A percentile compares a stretch with the other conserved stretches of the same genome.
phyloP scores from a whole-genome alignment of 164 flowering plant genomes.

The Vitis riparia region DNA sequence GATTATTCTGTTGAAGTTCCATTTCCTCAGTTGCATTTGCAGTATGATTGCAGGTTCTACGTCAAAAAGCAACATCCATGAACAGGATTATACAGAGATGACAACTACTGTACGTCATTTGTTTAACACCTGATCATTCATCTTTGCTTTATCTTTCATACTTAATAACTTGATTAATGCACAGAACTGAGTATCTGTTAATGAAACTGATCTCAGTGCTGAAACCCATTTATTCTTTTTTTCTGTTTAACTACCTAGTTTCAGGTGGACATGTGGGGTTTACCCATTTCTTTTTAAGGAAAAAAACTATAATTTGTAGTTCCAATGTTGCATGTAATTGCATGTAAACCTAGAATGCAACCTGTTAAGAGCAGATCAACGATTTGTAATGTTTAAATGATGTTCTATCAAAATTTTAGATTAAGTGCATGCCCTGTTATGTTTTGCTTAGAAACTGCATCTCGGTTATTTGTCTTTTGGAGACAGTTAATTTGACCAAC shows the following conservation, averaged over 20 bases:
- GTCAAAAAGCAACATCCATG: conserved; percentile 98
- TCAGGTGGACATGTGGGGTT: too few relatives aligned
- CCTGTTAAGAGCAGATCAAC: too few relatives aligned
- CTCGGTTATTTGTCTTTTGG: neutral
- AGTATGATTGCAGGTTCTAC: conserved; percentile 77
- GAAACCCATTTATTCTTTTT: neutral
- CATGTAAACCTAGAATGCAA: too few relatives aligned
- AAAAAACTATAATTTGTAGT: neutral
- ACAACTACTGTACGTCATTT: conserved; percentile 63
- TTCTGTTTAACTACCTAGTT: neutral
- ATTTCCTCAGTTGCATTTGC: conserved; percentile 33
- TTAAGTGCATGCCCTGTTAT: neutral
- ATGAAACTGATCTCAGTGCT: neutral
- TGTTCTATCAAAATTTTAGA: conserved; percentile 1
- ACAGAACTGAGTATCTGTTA: neutral
- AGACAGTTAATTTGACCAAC: neutral
- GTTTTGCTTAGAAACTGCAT: neutral
- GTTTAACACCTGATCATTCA: neutral
- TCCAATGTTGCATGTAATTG: neutral
- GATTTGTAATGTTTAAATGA: neutral
- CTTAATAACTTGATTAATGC: neutral
- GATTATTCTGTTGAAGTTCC: conserved; percentile 9
- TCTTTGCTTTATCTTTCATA: neutral
- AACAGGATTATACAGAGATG: conserved; percentile 94
- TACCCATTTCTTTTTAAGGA: too few relatives aligned